phyloP scores from a whole-genome alignment of 495 filamentous ascomycete species.

The Aspergillus biplanus region DNA sequence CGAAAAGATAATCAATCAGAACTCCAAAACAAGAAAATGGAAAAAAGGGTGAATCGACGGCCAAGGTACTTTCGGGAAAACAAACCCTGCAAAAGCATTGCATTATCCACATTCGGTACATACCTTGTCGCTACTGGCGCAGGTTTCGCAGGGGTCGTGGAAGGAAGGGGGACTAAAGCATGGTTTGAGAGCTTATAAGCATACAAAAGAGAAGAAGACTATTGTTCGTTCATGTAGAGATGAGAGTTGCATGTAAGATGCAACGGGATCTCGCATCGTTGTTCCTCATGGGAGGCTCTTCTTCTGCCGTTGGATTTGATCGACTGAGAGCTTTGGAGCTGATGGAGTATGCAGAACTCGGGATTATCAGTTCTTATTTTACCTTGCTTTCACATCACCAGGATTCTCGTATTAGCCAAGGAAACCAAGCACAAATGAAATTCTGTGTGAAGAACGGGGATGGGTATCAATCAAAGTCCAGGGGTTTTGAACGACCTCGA shows the following conservation, averaged over 20 bases:
- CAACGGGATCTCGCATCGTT: background rate
- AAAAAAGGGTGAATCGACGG: background rate
- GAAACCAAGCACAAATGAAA: background rate
- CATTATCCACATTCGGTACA: background rate
- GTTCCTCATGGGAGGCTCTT: background rate
- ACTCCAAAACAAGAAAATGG: background rate
- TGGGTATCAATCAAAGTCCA: background rate
- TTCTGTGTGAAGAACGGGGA: background rate
- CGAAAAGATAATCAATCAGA: background rate
- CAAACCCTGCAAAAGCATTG: background rate
- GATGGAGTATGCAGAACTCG: background rate
- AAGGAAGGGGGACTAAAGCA: conserved; percentile 2
- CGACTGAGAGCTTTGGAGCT: background rate
- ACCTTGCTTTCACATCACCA: background rate
- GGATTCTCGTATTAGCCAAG: background rate
- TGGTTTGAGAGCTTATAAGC: conserved; percentile 3
- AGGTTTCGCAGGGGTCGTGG: background rate
- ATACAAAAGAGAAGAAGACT: background rate
- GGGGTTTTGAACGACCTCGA: background rate
- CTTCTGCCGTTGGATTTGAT: background rate
- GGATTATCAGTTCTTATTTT: background rate
- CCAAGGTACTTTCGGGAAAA: background rate
- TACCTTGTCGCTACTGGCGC: background rate
- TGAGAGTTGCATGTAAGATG: background rate
- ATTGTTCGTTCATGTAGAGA: background rate